A percentile compares a stretch with the other conserved stretches of the same genome.
phyloP scores from a whole-genome alignment of 192 early-diverging fungal species.

The Irineochytrium annulatum region DNA sequence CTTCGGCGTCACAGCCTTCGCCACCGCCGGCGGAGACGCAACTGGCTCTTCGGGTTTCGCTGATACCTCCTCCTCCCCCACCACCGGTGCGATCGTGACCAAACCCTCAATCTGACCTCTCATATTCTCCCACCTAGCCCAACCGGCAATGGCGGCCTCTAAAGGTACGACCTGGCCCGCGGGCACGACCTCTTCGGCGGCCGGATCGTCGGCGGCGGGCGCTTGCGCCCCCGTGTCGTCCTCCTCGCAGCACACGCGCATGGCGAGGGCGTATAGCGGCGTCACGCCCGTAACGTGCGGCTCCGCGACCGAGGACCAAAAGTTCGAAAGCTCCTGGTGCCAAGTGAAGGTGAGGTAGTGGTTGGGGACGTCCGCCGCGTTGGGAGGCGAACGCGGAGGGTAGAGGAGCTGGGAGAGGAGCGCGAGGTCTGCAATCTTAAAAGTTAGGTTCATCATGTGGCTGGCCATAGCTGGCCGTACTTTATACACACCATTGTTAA shows the following conservation, averaged over 20 bases:
- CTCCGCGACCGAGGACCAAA: conserved; percentile 24
- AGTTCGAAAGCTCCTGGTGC: conserved; percentile 29
- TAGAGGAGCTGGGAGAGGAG: not conserved
- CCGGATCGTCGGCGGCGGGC: not conserved
- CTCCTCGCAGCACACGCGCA: conserved; percentile 24
- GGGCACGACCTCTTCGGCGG: not conserved
- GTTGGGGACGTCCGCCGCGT: conserved; percentile 7
- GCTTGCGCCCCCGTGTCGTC: not conserved
- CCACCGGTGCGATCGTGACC: no score
- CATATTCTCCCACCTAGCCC: not conserved
- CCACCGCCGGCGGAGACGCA: not conserved
- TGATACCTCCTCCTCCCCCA: not conserved
- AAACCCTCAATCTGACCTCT: no score
- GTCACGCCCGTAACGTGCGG: conserved; percentile 14
- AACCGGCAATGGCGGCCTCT: not conserved
- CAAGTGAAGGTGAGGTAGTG: conserved; percentile 31
- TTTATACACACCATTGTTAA: conserved; percentile 31
- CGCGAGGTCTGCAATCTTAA: conserved; percentile 5
- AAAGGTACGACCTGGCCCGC: conserved; percentile 5
- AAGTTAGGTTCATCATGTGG: not conserved
- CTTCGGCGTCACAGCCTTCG: not conserved
- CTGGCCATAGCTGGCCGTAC: not conserved
- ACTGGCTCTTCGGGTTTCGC: not conserved
- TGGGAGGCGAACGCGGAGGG: not conserved
- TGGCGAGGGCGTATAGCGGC: conserved; percentile 35